Evolutionary conservation across 768 basidiomycete genomes (phyloP).

Genomic region (Boletus reticuloceps): DNA sequence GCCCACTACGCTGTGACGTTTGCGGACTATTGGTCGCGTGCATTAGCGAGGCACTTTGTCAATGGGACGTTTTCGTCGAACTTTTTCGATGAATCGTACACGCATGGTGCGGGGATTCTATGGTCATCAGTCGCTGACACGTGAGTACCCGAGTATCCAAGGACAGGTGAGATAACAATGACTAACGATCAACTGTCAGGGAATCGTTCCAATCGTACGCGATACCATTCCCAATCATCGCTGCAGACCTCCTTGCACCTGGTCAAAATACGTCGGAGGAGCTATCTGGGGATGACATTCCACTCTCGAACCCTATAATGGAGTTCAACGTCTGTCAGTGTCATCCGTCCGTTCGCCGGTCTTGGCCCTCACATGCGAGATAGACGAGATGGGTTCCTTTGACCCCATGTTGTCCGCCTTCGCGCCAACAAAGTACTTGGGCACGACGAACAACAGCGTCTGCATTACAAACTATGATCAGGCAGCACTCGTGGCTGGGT

Average conservation of each 20-base stretch:
- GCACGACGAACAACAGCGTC: no score
- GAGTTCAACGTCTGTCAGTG: slow-evolving; percentile 35
- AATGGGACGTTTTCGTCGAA: slow-evolving; percentile 35
- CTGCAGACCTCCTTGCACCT: slow-evolving; percentile 24
- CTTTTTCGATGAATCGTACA: slow-evolving; percentile 26
- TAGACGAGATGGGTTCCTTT: slow-evolving; percentile 37
- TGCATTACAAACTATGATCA: slow-evolving; percentile 36
- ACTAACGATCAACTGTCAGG: slow-evolving; percentile 14
- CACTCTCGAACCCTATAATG: slow-evolving; percentile 30
- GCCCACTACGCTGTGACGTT: slow-evolving; percentile 32
- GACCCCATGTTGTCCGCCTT: no score
- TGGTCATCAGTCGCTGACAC: slow-evolving; percentile 32
- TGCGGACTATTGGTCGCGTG: slow-evolving; percentile 25
- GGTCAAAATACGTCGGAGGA: slow-evolving; percentile 23
- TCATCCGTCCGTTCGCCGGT: not conserved
- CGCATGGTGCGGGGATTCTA: slow-evolving; percentile 35
- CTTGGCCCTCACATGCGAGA: not conserved
- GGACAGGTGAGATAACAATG: not conserved
- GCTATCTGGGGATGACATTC: slow-evolving; percentile 21
- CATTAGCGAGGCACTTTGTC: slow-evolving; percentile 35
- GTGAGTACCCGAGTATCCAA: slow-evolving; percentile 26
- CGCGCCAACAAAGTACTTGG: no score
- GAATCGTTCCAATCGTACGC: slow-evolving; percentile 28
- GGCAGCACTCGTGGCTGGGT: slow-evolving; percentile 35
- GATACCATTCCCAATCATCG: slow-evolving; percentile 41